phyloP scores from a whole-genome alignment of 2,329 filamentous ascomycete genomes.

The Pseudocercospora fijiensis region DNA sequence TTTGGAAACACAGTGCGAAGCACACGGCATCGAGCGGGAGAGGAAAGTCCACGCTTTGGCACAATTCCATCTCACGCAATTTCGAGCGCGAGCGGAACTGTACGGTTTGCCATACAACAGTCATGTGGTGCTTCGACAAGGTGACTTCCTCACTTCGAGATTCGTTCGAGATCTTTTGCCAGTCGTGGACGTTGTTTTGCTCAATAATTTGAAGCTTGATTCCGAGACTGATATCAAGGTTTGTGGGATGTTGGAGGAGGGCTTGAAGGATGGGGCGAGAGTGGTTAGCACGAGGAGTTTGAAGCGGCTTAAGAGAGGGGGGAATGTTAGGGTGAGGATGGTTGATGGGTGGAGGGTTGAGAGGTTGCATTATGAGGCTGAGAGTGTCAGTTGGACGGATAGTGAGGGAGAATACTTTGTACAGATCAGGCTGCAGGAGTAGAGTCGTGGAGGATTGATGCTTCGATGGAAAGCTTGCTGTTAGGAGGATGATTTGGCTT shows the following conservation, averaged over 20 bases:
- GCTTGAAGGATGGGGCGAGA: constrained; percentile 81
- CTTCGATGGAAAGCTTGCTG: background rate
- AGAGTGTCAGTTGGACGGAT: constrained; percentile 83
- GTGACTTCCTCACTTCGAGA: constrained; percentile 74
- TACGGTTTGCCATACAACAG: constrained; percentile 87
- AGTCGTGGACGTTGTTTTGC: constrained; percentile 85
- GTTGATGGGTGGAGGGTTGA: constrained; percentile 66
- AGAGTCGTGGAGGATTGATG: background rate
- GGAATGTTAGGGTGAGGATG: background rate
- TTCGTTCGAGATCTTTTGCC: constrained; percentile 70
- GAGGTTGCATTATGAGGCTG: constrained; percentile 64
- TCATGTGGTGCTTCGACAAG: constrained; percentile 71
- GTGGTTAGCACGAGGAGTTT: constrained; percentile 89
- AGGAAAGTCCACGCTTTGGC: constrained; percentile 79
- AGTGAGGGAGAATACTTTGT: constrained; percentile 81
- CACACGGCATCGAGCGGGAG: constrained; percentile 95
- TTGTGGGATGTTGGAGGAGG: constrained; percentile 74
- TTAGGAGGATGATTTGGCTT: background rate
- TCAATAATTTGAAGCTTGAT: constrained; percentile 95
- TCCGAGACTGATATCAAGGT: constrained; percentile 78
- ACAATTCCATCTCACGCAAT: constrained; percentile 74
- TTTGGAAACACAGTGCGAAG: constrained; percentile 85
- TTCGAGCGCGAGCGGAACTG: constrained; percentile 72
- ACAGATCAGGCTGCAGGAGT: background rate
- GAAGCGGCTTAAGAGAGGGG: constrained; percentile 74